These are phyloP conservation scores for Neospermospora avenae DNA, from an alignment of 2,329 filamentous ascomycete species.

Conservation along the genomic window DNA sequence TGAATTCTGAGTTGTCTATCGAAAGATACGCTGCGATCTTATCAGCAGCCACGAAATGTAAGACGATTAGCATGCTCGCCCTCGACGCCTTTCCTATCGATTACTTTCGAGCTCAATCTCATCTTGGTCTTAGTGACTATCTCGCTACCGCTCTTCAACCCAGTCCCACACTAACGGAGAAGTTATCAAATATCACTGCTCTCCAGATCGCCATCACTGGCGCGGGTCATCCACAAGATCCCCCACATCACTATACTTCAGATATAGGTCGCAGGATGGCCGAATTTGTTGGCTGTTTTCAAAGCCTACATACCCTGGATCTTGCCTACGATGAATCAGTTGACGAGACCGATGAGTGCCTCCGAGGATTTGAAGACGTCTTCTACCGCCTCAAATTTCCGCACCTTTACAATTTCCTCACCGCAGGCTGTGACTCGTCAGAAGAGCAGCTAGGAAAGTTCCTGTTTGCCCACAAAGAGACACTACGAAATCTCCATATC, in stretches of 20 bases:
- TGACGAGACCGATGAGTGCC: background rate
- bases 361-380: background rate
- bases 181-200: background rate
- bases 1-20: background rate
- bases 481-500: background rate
- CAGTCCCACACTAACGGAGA: background rate
- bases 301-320: background rate
- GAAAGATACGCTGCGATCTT: background rate
- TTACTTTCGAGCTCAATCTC: background rate
- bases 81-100: slow-evolving; percentile 6
- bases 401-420: background rate
- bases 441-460: background rate
- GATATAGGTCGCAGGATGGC: background rate
- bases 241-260: background rate
- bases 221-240: background rate
- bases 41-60: background rate
- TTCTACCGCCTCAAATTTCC: slow-evolving; percentile 6
- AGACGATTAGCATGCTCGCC: background rate
- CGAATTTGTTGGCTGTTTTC: slow-evolving; percentile 1
- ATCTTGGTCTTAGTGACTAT: background rate
- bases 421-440: background rate
- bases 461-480: slow-evolving; percentile 3
- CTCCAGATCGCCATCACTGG: background rate
- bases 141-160: background rate
- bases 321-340: slow-evolving; percentile 6